Base-by-base conservation (phyloP, 1,284 basidiomycete species). In the Heterobasidion irregulare region DNA sequence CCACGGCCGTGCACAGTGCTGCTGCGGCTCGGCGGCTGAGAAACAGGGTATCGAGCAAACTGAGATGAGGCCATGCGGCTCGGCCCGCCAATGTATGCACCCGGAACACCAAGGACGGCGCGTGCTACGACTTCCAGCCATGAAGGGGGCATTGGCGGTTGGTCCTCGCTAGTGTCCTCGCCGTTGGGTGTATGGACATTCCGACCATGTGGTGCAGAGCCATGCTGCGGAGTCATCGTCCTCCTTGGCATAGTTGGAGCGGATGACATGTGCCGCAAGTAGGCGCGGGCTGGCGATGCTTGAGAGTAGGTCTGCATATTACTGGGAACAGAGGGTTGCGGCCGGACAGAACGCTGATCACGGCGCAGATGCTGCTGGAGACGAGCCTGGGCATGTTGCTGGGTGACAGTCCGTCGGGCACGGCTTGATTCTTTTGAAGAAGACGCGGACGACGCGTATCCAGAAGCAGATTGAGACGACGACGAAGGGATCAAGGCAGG, bases 211-310 rank as follows among this genome's bases (percentile, higher is more conserved):
- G 46, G 46, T 9, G 44, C 44, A 12, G 51, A 33, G 8, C 46
- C 36, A 36, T 52, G 56, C 35, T 52, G 56, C 15, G 35, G 32
- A 4, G 43, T 41, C 34, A 49, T 44, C 41, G 50, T 49, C 15
- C 52, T 52, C 33, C 59, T 48, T 19, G 74, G 69, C 52, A 86
- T 79, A 59, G 76, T 77, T 16, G 83, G 80, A 10, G 75, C 74
- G 19, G 85, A 87, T 0, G 77, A 77, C 73, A 88, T 86, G 62
- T 86, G 85, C 18, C 85, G 77, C 12, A 89, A 75, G 62, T 86
- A 80, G 8, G 80, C 78, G 9, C 76, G 76, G 7, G 85, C 84
- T 34, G 76, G 75, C 15, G 80, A 80, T 46, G 66, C 61, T 48
- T 69, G 66, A 44, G 62, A 60, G 57, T 65, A 67, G 33, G 64